Evolutionary conservation across 164 flowering plant genomes (phyloP), one percentile per base, ranked within the genome.

Genomic region (Tetrastigma voinierianum): DNA sequence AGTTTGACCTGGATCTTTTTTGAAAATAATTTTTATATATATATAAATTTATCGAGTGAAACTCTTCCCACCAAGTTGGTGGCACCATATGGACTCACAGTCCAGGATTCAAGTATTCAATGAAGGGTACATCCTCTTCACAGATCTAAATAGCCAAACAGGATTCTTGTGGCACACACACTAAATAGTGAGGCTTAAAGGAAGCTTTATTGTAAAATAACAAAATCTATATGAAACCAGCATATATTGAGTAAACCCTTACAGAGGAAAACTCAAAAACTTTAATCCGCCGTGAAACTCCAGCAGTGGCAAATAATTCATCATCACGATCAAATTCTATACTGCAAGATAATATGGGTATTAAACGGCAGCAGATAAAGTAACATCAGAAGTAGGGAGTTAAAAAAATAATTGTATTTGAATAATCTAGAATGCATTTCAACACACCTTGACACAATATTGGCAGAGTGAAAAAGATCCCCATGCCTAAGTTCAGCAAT

Each of bases 291-390:
- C 92, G 80, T 56, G 98, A 93, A 67, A 93, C 96, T 67, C 98
- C 98, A 74, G 96, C 97, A 68, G 96, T 91, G 62, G 98, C 97
- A 89, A 93, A 93, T 55, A 90, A 71, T 68, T 89, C 89, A 71
- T 91, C 90, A 71, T 93, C 98, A 19, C 96, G 83, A 65, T 93
- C 94, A 81, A 93, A 91, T 67, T 93, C 98, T 78, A 93, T 89
- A 68, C 98, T 93, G 93, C 70, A 78, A 66, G 10, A 64, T 51
- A 21, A 56, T 23, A 62, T 25, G 21, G 51, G 45, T 40, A 51
- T 40, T 48, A 45, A 14, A 13, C 8, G 5, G 24, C 15, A 25
- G 43, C 72, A 74, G 57, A 46, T 18, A 45, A 24, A 16, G n/a
- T 10, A 45, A 46, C 10, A 44, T 7, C 40, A 32, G 13, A 57